Percentiles rank a stretch among this genome's conserved stretches.
phyloP scores from a whole-genome alignment of 352 stramenopile species.

The Phytophthora hybrid region DNA sequence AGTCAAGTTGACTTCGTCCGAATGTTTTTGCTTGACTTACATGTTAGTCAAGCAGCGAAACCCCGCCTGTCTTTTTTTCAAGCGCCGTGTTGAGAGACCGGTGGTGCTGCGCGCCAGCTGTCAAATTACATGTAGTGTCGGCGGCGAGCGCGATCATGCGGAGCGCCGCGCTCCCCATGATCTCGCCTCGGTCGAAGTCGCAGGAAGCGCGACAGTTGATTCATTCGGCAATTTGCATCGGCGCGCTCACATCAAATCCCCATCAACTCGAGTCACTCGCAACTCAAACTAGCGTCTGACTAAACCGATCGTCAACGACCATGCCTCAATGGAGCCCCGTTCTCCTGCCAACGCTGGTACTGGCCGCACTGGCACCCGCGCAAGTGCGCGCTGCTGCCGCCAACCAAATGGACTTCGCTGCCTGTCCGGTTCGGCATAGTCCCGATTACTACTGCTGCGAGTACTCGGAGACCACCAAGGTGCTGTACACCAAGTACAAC shows the following conservation, averaged over 20 bases:
- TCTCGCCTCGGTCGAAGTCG: neutral
- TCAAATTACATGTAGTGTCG: neutral
- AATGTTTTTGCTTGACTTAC: too few species aligned
- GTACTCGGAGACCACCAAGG: slow-evolving; percentile 36
- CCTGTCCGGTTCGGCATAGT: slow-evolving; percentile 37
- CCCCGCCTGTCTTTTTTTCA: slow-evolving; percentile 12
- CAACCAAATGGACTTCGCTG: slow-evolving; percentile 32
- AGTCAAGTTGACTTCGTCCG: too few species aligned
- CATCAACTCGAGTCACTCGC: neutral
- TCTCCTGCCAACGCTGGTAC: neutral
- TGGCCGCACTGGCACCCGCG: slow-evolving; percentile 1
- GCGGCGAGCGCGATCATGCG: too few species aligned
- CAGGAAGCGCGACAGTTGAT: slow-evolving; percentile 10
- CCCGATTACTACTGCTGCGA: slow-evolving; percentile 45
- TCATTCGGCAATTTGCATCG: slow-evolving; percentile 20
- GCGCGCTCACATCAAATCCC: slow-evolving; percentile 12
- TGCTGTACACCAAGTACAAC: slow-evolving; percentile 45
- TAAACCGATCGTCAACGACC: neutral
- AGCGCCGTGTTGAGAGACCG: slow-evolving; percentile 21
- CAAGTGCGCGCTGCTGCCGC: slow-evolving; percentile 11
- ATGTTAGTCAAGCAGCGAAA: slow-evolving; percentile 22
- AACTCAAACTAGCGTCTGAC: neutral
- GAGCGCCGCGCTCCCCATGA: slow-evolving; percentile 7
- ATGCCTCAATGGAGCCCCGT: slow-evolving; percentile 13
- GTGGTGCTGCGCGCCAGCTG: slow-evolving; percentile 23